Percentiles rank a stretch among this genome's conserved stretches.
phyloP scores from a whole-genome alignment of 371 early-diverging fungal species.

The Globomyces sp. region DNA sequence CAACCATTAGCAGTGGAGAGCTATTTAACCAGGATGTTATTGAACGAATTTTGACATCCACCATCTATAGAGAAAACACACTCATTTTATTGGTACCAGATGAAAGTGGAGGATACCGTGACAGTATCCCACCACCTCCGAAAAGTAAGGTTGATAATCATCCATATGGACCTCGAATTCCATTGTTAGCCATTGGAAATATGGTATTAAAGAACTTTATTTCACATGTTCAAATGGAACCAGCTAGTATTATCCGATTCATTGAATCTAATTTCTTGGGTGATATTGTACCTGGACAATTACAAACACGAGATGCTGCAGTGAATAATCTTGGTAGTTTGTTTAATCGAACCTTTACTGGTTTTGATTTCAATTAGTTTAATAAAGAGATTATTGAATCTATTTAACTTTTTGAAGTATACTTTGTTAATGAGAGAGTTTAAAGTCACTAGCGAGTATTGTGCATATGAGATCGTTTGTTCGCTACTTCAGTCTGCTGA shows the following conservation, averaged over 20 bases:
- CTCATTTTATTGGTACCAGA: too few species aligned
- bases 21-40: too few species aligned
- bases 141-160: constrained; percentile 17
- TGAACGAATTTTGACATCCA: too few species aligned
- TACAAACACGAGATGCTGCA: constrained; percentile 17
- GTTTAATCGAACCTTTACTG: neutral
- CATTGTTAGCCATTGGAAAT: constrained; percentile 14
- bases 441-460: too few species aligned
- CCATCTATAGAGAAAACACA: too few species aligned
- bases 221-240: constrained; percentile 25
- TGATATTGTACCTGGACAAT: constrained; percentile 4
- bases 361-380: too few species aligned
- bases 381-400: too few species aligned
- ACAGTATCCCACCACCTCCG: constrained; percentile 18
- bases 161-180: constrained; percentile 16
- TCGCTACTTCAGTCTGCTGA: too few species aligned
- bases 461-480: too few species aligned
- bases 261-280: constrained; percentile 16
- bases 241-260: constrained; percentile 17
- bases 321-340: neutral
- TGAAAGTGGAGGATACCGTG: neutral
- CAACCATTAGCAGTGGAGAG: too few species aligned
- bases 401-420: too few species aligned
- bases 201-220: constrained; percentile 20
- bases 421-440: too few species aligned